Evolutionary conservation across 2,329 filamentous ascomycete genomes (phyloP).

Genomic region (Lasiodiplodia theobromae): DNA sequence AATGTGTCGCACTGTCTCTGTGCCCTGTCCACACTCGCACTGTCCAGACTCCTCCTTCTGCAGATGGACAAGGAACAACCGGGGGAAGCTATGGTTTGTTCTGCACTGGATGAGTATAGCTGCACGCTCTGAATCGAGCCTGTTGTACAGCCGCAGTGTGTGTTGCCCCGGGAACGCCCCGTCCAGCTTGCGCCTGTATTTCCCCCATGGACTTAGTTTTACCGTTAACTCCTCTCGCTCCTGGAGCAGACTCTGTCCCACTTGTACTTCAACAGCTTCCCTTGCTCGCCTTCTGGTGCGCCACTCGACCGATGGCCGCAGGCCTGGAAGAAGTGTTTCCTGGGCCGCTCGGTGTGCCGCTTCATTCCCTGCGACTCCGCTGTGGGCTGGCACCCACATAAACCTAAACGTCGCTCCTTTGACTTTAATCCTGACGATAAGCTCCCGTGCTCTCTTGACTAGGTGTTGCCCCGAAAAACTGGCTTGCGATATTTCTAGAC

Average conservation of each 20-base stretch:
- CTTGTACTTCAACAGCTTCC: background rate
- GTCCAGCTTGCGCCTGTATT: slow-evolving; percentile 1
- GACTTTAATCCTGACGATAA: background rate
- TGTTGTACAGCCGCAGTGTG: slow-evolving; percentile 1
- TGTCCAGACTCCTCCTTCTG: slow-evolving; percentile 43
- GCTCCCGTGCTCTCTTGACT: background rate
- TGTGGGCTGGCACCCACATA: background rate
- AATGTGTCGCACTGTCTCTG: background rate
- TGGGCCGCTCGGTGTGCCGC: background rate
- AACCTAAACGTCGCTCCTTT: background rate
- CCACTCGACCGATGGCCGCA: background rate
- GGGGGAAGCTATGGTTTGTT: slow-evolving; percentile 45
- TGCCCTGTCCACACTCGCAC: slow-evolving; percentile 37
- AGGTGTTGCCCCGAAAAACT: background rate
- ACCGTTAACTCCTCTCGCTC: background rate
- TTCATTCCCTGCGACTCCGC: background rate
- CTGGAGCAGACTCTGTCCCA: background rate
- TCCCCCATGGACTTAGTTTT: background rate
- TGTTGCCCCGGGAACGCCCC: background rate
- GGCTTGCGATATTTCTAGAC: background rate
- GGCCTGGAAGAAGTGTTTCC: background rate
- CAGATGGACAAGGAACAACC: slow-evolving; percentile 69
- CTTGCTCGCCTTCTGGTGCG: background rate
- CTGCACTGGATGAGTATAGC: background rate
- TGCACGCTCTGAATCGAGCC: background rate